A percentile compares a stretch with the other conserved stretches of the same genome.
These are phyloP conservation scores for Pilasporangium apinafurcum DNA, from an alignment of 352 stramenopile species.

Conservation along the genomic window DNA sequence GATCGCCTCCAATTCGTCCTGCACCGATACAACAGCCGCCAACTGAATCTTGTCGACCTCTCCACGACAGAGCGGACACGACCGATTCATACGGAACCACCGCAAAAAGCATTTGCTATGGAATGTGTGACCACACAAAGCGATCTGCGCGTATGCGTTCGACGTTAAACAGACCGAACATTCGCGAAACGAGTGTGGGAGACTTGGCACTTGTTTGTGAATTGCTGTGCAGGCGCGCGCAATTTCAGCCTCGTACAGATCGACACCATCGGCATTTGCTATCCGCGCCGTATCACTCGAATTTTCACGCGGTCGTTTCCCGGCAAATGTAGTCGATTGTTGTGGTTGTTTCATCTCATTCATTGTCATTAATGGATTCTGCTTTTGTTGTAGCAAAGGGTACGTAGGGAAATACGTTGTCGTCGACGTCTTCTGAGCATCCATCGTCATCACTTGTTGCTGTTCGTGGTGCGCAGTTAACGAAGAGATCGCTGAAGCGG, in stretches of 20 bases:
- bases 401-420: too few relatives aligned
- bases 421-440: too few relatives aligned
- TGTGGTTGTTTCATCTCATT: slow-evolving; percentile 3
- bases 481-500: slow-evolving; percentile 22
- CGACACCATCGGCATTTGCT: slow-evolving; percentile 21
- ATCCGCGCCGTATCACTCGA: background rate
- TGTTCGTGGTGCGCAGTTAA: slow-evolving; percentile 7
- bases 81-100: slow-evolving; percentile 71
- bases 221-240: slow-evolving; percentile 50
- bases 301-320: slow-evolving; percentile 10
- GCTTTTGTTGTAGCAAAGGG: too few relatives aligned
- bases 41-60: slow-evolving; percentile 54
- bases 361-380: too few relatives aligned
- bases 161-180: slow-evolving; percentile 69
- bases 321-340: slow-evolving; percentile 1
- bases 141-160: slow-evolving; percentile 70
- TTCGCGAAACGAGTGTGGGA: slow-evolving; percentile 56
- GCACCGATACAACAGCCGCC: slow-evolving; percentile 31
- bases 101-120: slow-evolving; percentile 72
- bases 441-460: background rate
- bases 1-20: slow-evolving; percentile 68
- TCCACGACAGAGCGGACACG: slow-evolving; percentile 66
- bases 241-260: slow-evolving; percentile 62
- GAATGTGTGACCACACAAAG: slow-evolving; percentile 67
- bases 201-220: slow-evolving; percentile 23